A percentile compares a stretch with the other conserved stretches of the same genome.
These are phyloP conservation scores for Linnemannia elongata DNA, from an alignment of 192 early-diverging fungal genomes.

Conservation along the genomic window DNA sequence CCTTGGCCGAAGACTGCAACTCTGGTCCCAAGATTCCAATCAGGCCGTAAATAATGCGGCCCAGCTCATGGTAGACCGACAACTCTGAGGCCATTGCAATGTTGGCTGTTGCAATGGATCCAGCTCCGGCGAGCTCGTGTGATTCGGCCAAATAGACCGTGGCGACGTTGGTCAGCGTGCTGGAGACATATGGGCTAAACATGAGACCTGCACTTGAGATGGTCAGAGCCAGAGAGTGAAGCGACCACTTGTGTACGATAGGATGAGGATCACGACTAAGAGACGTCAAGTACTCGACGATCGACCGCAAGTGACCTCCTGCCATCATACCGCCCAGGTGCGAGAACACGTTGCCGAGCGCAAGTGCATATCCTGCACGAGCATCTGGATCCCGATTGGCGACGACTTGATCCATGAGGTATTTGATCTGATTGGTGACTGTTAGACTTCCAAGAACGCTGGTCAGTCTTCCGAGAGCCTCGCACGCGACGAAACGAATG, in stretches of 20 bases:
- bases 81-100: conserved; percentile 70
- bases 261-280: conserved; percentile 94
- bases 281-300: conserved; percentile 91
- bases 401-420: conserved; percentile 89
- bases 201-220: conserved; percentile 91
- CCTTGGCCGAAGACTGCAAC: conserved; percentile 76
- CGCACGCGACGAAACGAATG: conserved; percentile 83
- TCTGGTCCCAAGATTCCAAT: conserved; percentile 95
- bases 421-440: conserved; percentile 80
- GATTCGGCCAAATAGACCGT: conserved; percentile 91
- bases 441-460: conserved; percentile 75
- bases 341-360: conserved; percentile 89
- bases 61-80: conserved; percentile 80
- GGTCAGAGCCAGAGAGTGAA: conserved; percentile 85
- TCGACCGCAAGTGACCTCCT: conserved; percentile 83
- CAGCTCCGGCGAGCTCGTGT: conserved; percentile 79
- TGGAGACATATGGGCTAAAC: conserved; percentile 91
- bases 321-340: conserved; percentile 93
- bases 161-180: conserved; percentile 88
- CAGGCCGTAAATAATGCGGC: conserved; percentile 89
- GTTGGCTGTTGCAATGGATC: conserved; percentile 73
- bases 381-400: conserved; percentile 94
- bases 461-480: conserved; percentile 85
- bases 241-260: conserved; percentile 93
- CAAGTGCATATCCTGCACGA: conserved; percentile 92